These are phyloP conservation scores for Suhomyces kunorum DNA, from an alignment of 1,139 yeast species.

Conservation along the genomic window DNA sequence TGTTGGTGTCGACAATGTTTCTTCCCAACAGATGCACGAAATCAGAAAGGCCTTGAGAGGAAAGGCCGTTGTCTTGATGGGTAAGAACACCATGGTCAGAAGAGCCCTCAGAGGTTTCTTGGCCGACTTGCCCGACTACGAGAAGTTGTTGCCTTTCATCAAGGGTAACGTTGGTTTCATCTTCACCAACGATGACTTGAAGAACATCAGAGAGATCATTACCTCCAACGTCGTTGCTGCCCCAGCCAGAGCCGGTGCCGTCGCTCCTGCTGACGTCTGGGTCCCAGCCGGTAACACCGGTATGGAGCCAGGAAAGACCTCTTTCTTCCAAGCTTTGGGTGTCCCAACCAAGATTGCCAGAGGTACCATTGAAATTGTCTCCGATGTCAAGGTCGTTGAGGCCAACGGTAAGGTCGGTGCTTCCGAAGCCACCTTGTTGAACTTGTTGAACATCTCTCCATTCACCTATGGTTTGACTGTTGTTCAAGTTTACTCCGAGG, in stretches of 20 bases:
- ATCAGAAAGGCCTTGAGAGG: conserved; percentile 97
- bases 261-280: conserved; percentile 97
- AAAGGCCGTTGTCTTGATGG: conserved; percentile 95
- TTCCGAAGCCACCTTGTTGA: conserved; percentile 97
- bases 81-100: conserved; percentile 99
- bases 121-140: conserved; percentile 91
- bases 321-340: conserved; percentile 99
- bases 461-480: conserved; percentile 98
- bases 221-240: conserved; percentile 97
- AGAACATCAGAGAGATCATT: conserved; percentile 85
- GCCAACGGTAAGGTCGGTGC: conserved; percentile 93
- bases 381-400: conserved; percentile 93
- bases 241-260: conserved; percentile 99
- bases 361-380: conserved; percentile 99
- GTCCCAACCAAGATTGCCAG: conserved; percentile 99
- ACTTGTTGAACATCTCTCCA: conserved; percentile 99
- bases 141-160: conserved; percentile 91
- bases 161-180: conserved; percentile 99
- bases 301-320: conserved; percentile 99
- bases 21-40: conserved; percentile 99
- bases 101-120: conserved; percentile 98
- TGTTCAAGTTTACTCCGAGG: conserved; percentile 96
- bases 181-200: conserved; percentile 96
- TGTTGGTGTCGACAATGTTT: conserved; percentile 99
- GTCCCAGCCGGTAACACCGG: conserved; percentile 99